Conservation (phyloP, 108 stramenopile species). For the Stephanodiscus minutulus region DNA sequence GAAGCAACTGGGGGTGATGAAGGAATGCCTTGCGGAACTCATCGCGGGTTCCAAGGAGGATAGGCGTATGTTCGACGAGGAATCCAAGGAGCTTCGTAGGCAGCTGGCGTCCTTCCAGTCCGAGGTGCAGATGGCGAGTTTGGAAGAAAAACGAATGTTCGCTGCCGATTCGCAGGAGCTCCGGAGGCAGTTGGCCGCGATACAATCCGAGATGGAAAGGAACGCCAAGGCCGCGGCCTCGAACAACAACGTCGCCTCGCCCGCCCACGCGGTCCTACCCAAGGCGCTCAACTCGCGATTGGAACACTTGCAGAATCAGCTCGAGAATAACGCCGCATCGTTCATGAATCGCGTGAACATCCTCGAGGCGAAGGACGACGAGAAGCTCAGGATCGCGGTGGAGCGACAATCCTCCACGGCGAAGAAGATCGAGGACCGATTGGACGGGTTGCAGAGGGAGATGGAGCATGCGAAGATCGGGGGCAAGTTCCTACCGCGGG, state of each 20-base stretch:
- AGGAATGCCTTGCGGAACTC: conserved; percentile 39
- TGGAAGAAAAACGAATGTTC: conserved; percentile 8
- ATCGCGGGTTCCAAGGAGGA: conserved; percentile 44
- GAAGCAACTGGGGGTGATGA: conserved; percentile 35
- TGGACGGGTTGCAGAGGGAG: not conserved
- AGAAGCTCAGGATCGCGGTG: not conserved
- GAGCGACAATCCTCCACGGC: not conserved
- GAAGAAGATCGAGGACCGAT: conserved; percentile 1
- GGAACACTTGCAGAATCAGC: conserved; percentile 25
- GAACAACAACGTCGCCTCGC: not conserved
- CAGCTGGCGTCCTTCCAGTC: conserved; percentile 18
- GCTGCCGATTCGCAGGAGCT: not conserved
- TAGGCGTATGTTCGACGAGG: conserved; percentile 37
- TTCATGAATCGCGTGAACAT: conserved; percentile 9
- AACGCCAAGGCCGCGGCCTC: not conserved
- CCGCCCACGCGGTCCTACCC: not conserved
- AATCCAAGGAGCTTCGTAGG: conserved; percentile 32
- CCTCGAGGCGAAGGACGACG: not conserved
- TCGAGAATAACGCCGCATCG: conserved; percentile 4
- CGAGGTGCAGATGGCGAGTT: conserved; percentile 13
- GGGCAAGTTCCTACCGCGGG: no score
- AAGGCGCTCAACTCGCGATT: conserved; percentile 16
- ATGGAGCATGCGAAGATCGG: not conserved
- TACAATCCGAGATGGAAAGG: conserved; percentile 20
- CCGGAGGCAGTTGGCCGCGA: not conserved